Base-by-base conservation (phyloP, 805 yeast species). In the Candida verbasci region DNA sequence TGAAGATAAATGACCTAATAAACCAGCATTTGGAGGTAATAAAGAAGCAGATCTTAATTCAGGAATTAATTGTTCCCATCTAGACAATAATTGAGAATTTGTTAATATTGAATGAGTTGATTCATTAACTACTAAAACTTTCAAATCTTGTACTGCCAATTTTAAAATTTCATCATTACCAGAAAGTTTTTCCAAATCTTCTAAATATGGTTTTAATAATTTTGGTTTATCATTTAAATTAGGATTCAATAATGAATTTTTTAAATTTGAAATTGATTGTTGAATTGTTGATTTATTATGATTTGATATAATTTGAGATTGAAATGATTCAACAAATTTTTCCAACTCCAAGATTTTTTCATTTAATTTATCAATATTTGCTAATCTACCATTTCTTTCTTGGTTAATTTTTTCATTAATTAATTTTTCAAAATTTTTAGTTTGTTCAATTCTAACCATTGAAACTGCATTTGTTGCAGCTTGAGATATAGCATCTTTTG, bases 1-100 rank as follows among this genome's bases (percentile, higher is more conserved):
- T 12, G 97, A 89, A 6, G 94, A 74, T 29, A 88, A 58, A 60
- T 93, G 96, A 21, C 96, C 97, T 49, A 91, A 75, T 37, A 93
- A 74, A 53, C 98, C 98, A 17, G 98, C 95, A 53, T 91, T 86
- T 49, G 94, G 95, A 38, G 97, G 97, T 43, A 89, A 75, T 49
- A 93, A 66, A 4, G 96, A 80, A 6, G 94, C 89, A 21, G 87
- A 78, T 60, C 95, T 81, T 55, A 93, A 76, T 63, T 91, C 95
- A 11, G 94, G 93, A 16, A 74, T 80, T 41, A 93, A 71, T 37
- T 80, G 65, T 45, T 79, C 76, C 86, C 95, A 86, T 52, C 95
- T 79, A 27, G 84, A 70, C 43, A 82, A 72, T 31, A 88, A 70
- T 62, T 88, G 96, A 18, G 87, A 74, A 44, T 76, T 79, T 10